Evolutionary conservation across 345 rosid species (phyloP).

Genomic region (Geranium rotundifolium): DNA sequence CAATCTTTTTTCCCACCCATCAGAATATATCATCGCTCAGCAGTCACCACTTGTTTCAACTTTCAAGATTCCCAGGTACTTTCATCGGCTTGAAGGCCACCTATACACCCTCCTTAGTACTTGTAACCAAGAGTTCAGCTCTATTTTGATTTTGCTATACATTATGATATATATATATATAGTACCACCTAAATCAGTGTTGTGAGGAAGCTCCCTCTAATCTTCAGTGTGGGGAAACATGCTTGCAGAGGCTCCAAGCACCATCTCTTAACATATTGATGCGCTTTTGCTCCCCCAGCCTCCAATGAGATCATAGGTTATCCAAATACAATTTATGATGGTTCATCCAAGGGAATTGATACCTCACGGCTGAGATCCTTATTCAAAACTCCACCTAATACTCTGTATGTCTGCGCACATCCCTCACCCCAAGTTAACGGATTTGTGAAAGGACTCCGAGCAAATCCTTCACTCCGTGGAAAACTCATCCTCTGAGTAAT

Average conservation of each 20-base stretch:
- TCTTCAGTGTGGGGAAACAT: not conserved
- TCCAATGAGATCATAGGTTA: not conserved
- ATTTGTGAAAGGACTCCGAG: too few relatives aligned
- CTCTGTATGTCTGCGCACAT: not conserved
- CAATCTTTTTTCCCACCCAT: too few relatives aligned
- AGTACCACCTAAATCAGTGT: not conserved
- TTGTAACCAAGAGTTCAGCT: not conserved
- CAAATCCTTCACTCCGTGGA: too few relatives aligned
- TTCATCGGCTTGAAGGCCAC: not conserved
- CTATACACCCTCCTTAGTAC: not conserved
- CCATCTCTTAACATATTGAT: not conserved
- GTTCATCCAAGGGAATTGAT: not conserved
- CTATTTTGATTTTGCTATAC: not conserved
- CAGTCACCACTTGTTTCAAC: too few relatives aligned
- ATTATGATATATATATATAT: too few relatives aligned
- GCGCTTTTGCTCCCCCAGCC: not conserved
- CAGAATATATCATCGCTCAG: too few relatives aligned
- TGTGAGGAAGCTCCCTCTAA: not conserved
- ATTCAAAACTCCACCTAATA: not conserved
- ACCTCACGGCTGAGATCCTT: not conserved
- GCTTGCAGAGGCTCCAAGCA: not conserved
- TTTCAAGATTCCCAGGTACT: too few relatives aligned
- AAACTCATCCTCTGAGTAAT: too few relatives aligned
- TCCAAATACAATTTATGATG: not conserved
- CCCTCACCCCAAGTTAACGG: too few relatives aligned